Conservation (phyloP, 2,329 filamentous ascomycete genomes). For the Colletotrichum melonis region DNA sequence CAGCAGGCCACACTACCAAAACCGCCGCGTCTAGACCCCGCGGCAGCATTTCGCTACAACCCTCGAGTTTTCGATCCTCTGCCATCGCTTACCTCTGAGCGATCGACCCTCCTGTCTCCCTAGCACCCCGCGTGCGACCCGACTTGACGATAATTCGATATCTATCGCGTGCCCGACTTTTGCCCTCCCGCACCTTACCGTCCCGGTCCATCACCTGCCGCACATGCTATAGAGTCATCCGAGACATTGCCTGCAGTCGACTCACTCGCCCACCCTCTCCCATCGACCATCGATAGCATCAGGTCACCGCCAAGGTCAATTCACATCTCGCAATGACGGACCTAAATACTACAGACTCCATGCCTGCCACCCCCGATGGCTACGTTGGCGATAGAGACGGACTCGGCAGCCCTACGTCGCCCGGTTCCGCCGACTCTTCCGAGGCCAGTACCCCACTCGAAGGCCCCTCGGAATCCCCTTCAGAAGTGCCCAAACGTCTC, state of each 20-base stretch:
- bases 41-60: slow-evolving; percentile 15
- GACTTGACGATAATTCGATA: slow-evolving; percentile 7
- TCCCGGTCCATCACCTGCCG: slow-evolving; percentile 4
- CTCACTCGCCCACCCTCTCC: neutral
- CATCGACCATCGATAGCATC: neutral
- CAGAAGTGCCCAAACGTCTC: slow-evolving; percentile 60
- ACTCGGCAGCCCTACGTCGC: slow-evolving; percentile 53
- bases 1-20: slow-evolving; percentile 29
- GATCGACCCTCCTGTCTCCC: slow-evolving; percentile 10
- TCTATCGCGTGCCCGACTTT: slow-evolving; percentile 11
- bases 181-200: neutral
- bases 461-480: slow-evolving; percentile 44
- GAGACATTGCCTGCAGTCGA: neutral
- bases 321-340: slow-evolving; percentile 26
- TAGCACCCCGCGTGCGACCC: neutral
- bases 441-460: slow-evolving; percentile 62
- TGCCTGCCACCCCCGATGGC: slow-evolving; percentile 61
- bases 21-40: slow-evolving; percentile 29
- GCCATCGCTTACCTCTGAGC: slow-evolving; percentile 13
- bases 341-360: slow-evolving; percentile 45
- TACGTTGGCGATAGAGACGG: slow-evolving; percentile 45
- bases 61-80: slow-evolving; percentile 27
- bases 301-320: neutral
- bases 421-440: slow-evolving; percentile 59
- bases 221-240: slow-evolving; percentile 11